phyloP scores from a whole-genome alignment of 495 filamentous ascomycete genomes.

The Talaromyces thailandensis region DNA sequence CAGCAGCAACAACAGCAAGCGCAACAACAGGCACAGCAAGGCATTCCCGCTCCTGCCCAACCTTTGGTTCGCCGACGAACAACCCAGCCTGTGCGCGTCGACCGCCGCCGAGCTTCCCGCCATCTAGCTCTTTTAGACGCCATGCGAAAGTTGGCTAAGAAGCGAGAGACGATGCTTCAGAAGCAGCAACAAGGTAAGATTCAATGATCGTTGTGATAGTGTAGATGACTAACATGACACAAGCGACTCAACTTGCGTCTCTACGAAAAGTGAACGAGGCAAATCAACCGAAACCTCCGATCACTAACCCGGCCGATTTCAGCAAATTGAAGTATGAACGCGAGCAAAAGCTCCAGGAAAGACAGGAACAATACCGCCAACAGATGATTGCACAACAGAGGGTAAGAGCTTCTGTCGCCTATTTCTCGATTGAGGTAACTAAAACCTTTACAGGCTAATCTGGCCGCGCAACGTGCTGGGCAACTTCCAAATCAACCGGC shows the following conservation, averaged over 20 bases:
- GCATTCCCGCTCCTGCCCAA: slow-evolving; percentile 46
- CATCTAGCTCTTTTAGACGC: slow-evolving; percentile 84
- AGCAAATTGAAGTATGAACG: slow-evolving; percentile 80
- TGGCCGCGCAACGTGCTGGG: slow-evolving; percentile 33
- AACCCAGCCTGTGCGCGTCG: slow-evolving; percentile 69
- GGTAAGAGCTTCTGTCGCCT: slow-evolving; percentile 29
- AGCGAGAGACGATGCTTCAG: slow-evolving; percentile 71
- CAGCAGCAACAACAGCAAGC: slow-evolving; percentile 51
- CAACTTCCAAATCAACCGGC: slow-evolving; percentile 35
- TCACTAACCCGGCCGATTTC: slow-evolving; percentile 77
- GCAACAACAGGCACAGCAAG: slow-evolving; percentile 44
- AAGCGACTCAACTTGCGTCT: slow-evolving; percentile 55
- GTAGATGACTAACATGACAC: slow-evolving; percentile 7
- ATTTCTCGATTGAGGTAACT: not conserved
- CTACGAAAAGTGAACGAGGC: slow-evolving; percentile 63
- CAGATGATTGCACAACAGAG: slow-evolving; percentile 52
- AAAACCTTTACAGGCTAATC: slow-evolving; percentile 19
- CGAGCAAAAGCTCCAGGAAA: slow-evolving; percentile 68
- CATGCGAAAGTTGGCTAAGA: slow-evolving; percentile 92
- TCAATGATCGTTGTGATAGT: slow-evolving; percentile 1
- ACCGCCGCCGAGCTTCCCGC: slow-evolving; percentile 73
- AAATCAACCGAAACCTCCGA: slow-evolving; percentile 47
- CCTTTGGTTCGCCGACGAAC: slow-evolving; percentile 55
- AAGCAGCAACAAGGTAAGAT: slow-evolving; percentile 73
- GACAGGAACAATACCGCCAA: slow-evolving; percentile 58